A percentile compares a stretch with the other conserved stretches of the same genome.
phyloP scores from a whole-genome alignment of 306 rosid genomes.

The Pterocarpus macrocarpus region DNA sequence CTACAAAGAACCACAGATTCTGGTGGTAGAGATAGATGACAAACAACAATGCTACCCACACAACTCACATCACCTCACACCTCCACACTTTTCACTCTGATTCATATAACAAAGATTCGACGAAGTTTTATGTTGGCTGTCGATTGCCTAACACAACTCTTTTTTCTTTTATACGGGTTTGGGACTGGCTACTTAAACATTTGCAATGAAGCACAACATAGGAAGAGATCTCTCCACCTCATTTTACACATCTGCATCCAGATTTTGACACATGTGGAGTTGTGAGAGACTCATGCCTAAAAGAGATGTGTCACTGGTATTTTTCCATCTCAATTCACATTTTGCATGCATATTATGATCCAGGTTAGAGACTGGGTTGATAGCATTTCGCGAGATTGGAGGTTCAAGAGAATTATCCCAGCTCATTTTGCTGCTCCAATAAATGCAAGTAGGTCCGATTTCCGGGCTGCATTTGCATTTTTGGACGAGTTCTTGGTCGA shows the following conservation, averaged over 20 bases:
- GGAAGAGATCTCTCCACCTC: background rate
- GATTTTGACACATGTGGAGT: background rate
- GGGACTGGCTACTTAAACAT: no score
- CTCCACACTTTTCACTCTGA: no score
- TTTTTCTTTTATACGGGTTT: no score
- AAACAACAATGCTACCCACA: background rate
- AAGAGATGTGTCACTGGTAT: background rate
- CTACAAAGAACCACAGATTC: no score
- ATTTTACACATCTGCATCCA: background rate
- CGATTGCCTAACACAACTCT: no score
- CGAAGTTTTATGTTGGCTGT: no score
- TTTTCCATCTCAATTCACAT: background rate
- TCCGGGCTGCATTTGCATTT: slow-evolving; percentile 84
- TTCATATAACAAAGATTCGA: no score
- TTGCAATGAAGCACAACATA: no score
- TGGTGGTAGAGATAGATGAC: background rate
- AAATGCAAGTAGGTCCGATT: slow-evolving; percentile 76
- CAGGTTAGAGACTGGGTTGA: slow-evolving; percentile 97
- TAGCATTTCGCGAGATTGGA: slow-evolving; percentile 80
- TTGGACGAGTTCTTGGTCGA: slow-evolving; percentile 86
- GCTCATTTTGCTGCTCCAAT: slow-evolving; percentile 93
- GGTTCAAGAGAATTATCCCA: slow-evolving; percentile 87
- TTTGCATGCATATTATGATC: slow-evolving; percentile 31
- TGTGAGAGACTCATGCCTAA: background rate
- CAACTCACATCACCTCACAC: background rate